A percentile compares a stretch with the other conserved stretches of the same genome.
These are phyloP conservation scores for Leishmania guyanensis DNA, from an alignment of 208 protist genomes.

Conservation along the genomic window DNA sequence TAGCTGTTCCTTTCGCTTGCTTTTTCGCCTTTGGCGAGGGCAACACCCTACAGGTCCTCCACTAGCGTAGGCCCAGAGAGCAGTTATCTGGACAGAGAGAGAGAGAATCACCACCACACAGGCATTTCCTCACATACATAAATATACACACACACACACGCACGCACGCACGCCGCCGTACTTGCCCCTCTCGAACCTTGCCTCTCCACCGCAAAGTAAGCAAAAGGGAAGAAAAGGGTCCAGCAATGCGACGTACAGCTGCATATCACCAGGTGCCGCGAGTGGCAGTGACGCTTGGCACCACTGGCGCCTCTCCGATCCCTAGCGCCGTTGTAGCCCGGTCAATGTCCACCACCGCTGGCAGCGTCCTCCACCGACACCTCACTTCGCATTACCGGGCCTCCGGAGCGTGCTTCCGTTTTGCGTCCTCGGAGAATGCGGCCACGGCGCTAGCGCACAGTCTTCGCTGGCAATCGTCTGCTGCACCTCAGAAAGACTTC, in stretches of 20 bases:
- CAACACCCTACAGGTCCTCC: background rate
- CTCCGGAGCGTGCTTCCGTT: background rate
- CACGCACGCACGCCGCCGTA: background rate
- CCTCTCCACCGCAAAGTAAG: background rate
- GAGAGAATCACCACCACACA: background rate
- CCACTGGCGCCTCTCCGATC: background rate
- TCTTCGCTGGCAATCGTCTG: conserved; percentile 23
- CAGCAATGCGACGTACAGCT: background rate
- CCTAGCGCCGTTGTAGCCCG: background rate
- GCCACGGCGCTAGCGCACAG: background rate
- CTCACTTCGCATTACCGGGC: background rate
- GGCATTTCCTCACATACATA: background rate
- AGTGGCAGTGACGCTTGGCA: background rate
- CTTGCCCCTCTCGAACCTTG: background rate
- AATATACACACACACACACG: background rate
- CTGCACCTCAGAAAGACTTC: conserved; percentile 20
- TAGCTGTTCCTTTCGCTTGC: background rate
- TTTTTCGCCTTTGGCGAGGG: background rate
- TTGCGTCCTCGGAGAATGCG: background rate
- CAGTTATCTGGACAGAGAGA: background rate
- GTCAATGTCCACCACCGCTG: background rate
- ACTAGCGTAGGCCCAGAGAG: background rate
- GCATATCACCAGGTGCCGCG: background rate
- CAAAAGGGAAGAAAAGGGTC: background rate
- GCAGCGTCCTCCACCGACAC: background rate